phyloP scores from a whole-genome alignment of 140 eudicot species.

The Erigeron philadelphicus region DNA sequence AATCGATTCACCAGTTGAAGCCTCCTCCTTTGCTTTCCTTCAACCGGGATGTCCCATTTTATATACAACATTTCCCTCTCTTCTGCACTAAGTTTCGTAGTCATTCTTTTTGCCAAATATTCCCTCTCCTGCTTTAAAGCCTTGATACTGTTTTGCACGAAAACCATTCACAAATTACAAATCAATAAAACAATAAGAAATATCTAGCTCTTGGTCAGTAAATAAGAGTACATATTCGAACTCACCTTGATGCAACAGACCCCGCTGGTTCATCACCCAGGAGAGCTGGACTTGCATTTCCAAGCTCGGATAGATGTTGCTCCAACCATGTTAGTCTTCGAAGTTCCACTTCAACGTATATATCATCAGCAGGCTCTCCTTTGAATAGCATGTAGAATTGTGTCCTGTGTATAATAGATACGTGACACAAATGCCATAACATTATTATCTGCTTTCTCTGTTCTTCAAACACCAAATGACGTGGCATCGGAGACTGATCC shows the following conservation, averaged over 20 bases:
- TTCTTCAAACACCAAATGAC: conserved; percentile 71
- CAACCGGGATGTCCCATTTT: conserved; percentile 82
- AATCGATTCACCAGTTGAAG: conserved; percentile 71
- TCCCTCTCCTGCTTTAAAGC: conserved; percentile 95
- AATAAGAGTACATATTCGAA: not conserved
- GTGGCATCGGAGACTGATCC: conserved; percentile 59
- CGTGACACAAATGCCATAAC: conserved; percentile 97
- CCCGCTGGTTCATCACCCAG: conserved; percentile 87
- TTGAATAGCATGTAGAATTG: conserved; percentile 71
- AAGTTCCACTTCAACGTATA: conserved; percentile 84
- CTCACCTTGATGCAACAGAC: conserved; percentile 9
- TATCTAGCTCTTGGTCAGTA: not conserved
- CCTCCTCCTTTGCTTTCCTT: conserved; percentile 73
- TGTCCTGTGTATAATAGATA: conserved; percentile 77
- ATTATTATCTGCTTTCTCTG: conserved; percentile 70
- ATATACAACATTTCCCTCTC: conserved; percentile 72
- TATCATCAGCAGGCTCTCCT: conserved; percentile 90
- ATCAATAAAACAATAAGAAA: not conserved
- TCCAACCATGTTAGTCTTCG: conserved; percentile 88
- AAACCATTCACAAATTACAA: not conserved
- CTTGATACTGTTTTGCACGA: conserved; percentile 47
- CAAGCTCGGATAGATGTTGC: conserved; percentile 78
- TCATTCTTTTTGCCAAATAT: conserved; percentile 84
- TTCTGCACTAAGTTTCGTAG: conserved; percentile 60
- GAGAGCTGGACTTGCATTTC: conserved; percentile 98